phyloP scores from a whole-genome alignment of 2,329 filamentous ascomycete species.

The Dactylella cylindrospora region DNA sequence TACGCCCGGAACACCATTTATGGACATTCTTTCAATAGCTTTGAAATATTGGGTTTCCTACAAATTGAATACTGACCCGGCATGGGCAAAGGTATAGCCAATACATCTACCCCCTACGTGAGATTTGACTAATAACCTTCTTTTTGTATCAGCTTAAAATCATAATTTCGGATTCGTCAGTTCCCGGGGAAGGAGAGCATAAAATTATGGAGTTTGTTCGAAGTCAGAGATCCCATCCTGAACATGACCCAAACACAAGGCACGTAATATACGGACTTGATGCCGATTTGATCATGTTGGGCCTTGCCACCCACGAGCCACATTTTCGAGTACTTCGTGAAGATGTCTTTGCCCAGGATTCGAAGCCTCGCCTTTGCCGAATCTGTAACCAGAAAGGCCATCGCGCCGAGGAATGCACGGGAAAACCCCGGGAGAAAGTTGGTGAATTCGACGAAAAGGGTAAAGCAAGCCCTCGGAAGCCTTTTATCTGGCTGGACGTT shows the following conservation, averaged over 20 bases:
- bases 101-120: not conserved
- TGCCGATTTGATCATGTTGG: constrained; percentile 98
- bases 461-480: constrained; percentile 70
- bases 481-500: constrained; percentile 98
- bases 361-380: constrained; percentile 76
- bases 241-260: constrained; percentile 93
- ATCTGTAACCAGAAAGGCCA: constrained; percentile 92
- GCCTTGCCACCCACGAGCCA: constrained; percentile 93
- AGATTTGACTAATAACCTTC: constrained; percentile 46
- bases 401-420: constrained; percentile 80
- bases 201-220: constrained; percentile 99
- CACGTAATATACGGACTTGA: constrained; percentile 98
- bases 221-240: constrained; percentile 83
- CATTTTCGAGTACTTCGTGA: constrained; percentile 95
- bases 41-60: constrained; percentile 96
- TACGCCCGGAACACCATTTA: constrained; percentile 76
- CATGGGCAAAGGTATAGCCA: constrained; percentile 71
- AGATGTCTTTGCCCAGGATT: constrained; percentile 91
- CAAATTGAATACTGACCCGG: constrained; percentile 94
- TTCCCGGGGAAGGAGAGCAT: constrained; percentile 96
- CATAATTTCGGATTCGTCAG: constrained; percentile 96
- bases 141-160: constrained; percentile 68
- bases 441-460: constrained; percentile 74
- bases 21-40: constrained; percentile 89
- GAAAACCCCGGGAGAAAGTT: constrained; percentile 73